phyloP scores from a whole-genome alignment of 352 stramenopile species.

The Albugo candida region DNA sequence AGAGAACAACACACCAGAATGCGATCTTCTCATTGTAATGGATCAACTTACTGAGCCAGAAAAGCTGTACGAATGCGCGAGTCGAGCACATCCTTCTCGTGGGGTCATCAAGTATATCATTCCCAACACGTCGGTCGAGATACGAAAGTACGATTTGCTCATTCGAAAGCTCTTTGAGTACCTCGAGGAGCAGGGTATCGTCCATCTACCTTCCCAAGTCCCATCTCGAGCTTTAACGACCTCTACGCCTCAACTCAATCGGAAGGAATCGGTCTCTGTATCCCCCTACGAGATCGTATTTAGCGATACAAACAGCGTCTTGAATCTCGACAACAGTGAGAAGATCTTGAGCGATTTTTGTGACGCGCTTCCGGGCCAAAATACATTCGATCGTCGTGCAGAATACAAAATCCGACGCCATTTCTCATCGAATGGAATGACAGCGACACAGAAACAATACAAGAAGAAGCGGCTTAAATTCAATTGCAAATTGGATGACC shows the following conservation, averaged over 20 bases:
- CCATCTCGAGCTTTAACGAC: not conserved
- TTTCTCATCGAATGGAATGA: constrained; percentile 14
- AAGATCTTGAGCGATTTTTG: constrained; percentile 53
- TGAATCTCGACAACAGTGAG: constrained; percentile 48
- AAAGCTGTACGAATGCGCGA: constrained; percentile 53
- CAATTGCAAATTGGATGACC: constrained; percentile 55
- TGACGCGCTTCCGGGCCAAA: constrained; percentile 53
- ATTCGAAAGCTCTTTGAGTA: constrained; percentile 36
- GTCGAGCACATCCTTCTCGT: constrained; percentile 15
- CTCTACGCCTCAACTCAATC: too few relatives aligned
- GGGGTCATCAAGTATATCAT: constrained; percentile 62
- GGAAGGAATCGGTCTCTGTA: constrained; percentile 1
- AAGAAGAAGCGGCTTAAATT: constrained; percentile 70
- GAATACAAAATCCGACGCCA: constrained; percentile 62
- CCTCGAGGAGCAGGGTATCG: not conserved
- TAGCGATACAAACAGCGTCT: constrained; percentile 34
- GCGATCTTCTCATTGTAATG: constrained; percentile 58
- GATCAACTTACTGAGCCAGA: constrained; percentile 47
- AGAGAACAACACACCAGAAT: constrained; percentile 22
- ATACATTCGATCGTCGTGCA: constrained; percentile 61
- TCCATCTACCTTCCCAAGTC: constrained; percentile 2
- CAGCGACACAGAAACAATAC: constrained; percentile 23
- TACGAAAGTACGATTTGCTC: constrained; percentile 42
- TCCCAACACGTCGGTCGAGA: constrained; percentile 12
- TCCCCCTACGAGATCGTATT: constrained; percentile 33